Evolutionary conservation across 2,329 filamentous ascomycete genomes (phyloP).

Genomic region (Colletotrichum melonis): DNA sequence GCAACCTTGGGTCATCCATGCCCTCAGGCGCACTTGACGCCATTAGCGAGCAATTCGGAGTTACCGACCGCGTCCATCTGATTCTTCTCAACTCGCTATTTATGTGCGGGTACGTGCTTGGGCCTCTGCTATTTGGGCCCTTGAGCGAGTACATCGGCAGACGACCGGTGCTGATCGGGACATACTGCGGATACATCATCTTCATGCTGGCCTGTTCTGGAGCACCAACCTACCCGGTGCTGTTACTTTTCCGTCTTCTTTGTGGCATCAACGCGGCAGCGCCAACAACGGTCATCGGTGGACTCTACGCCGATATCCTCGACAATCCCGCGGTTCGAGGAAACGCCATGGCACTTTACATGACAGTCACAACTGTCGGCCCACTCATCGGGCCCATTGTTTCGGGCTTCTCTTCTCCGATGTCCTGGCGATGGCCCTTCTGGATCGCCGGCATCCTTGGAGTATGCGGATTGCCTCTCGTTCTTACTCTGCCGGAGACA

Average conservation of each 20-base stretch:
- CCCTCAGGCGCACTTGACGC: conserved; percentile 50
- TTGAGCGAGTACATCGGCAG: conserved; percentile 49
- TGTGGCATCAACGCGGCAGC: conserved; percentile 47
- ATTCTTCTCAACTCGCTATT: conserved; percentile 50
- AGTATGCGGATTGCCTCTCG: conserved; percentile 42
- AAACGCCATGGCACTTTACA: conserved; percentile 48
- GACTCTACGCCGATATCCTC: conserved; percentile 48
- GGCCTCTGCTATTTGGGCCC: conserved; percentile 48
- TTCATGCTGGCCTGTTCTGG: conserved; percentile 51
- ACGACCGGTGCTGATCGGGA: conserved; percentile 46
- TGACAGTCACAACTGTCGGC: conserved; percentile 46
- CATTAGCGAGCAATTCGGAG: conserved; percentile 44
- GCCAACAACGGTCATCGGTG: conserved; percentile 47
- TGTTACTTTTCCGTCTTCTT: conserved; percentile 55
- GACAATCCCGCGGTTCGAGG: conserved; percentile 46
- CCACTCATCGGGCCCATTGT: conserved; percentile 62
- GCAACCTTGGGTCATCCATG: conserved; percentile 50
- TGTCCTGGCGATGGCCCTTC: conserved; percentile 54
- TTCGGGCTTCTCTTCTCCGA: conserved; percentile 60
- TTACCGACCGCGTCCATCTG: conserved; percentile 42
- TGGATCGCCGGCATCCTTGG: conserved; percentile 51
- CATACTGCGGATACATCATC: conserved; percentile 47
- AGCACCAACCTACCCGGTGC: conserved; percentile 53
- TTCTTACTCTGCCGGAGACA: conserved; percentile 55
- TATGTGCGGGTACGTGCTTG: conserved; percentile 49